Base-by-base conservation (phyloP, 352 stramenopile genomes). In the Globisporangium splendens region DNA sequence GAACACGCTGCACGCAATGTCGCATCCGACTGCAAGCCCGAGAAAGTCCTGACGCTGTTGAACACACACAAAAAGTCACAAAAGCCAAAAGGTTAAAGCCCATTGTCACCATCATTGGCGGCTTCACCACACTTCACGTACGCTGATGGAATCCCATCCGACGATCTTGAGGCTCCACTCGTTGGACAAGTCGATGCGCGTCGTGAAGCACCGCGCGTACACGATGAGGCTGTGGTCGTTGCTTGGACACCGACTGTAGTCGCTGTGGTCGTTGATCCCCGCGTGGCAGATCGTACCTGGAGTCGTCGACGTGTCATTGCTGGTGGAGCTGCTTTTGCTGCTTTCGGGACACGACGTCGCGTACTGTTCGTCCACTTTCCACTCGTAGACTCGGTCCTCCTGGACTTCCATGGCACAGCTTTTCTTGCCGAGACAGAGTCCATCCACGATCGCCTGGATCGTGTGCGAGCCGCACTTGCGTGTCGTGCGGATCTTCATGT, bases 141-240 rank as follows among this genome's bases (percentile, higher is more conserved):
- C 84, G 18, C 73, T 94, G 59, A 94, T 85, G 11, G 78, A 83
- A 54, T 92, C 73, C 80, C 83, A 91, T 39, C 84, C 84, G 50
- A 91, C 80, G 51, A 91, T 88, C 56, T 85, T 82, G 21, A 92
- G 66, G 33, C 68, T 89, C 80, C 82, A 89, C 21, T 81, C 74
- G 47, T 72, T 72, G 1, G 81, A 87, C 38, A 94, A 62, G 50
- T 86, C 76, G 59, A 94, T 81, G n/a, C 77, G 76, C 4, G 84
- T 90, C 21, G 82, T 88, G 56, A 91, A 90, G 57, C 84, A 94
- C 1, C 76, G 70, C 8, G 79, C 84, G 41, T 81, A 86, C 8
- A 88, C 80, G 47, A 94, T 86, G 12, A 92, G 64, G 1, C 79
- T 83, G 22, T 75, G 76, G 21, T 55, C 35, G 10, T 58, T 70